Evolutionary conservation across 495 filamentous ascomycete genomes (phyloP).

Genomic region (Podospora didyma): DNA sequence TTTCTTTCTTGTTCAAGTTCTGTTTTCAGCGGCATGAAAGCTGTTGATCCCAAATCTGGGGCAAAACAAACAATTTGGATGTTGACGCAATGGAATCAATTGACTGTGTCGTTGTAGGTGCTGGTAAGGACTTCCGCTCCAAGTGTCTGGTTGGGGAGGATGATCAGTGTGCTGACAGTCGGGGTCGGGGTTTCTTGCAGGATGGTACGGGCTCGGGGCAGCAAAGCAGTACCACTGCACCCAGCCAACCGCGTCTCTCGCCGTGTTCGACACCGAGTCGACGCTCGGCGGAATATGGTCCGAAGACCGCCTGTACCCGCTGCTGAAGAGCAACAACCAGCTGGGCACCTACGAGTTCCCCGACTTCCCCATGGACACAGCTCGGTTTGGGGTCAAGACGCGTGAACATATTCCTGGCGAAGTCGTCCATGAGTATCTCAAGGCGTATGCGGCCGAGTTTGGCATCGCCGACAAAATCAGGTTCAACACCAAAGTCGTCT

Average conservation of each 20-base stretch:
- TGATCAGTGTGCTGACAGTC: not conserved
- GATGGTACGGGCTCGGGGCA: conserved; percentile 34
- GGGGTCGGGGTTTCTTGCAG: too few relatives aligned
- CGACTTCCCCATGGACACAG: conserved; percentile 63
- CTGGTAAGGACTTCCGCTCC: conserved; percentile 29
- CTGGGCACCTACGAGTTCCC: conserved; percentile 63
- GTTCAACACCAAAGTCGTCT: conserved; percentile 47
- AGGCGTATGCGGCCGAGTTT: conserved; percentile 54
- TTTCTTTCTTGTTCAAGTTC: too few relatives aligned
- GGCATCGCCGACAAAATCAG: conserved; percentile 50
- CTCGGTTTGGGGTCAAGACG: conserved; percentile 50
- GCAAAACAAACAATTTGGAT: too few relatives aligned
- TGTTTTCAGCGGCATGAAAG: too few relatives aligned
- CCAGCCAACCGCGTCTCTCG: conserved; percentile 30
- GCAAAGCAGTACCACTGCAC: conserved; percentile 26
- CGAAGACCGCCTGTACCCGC: conserved; percentile 56
- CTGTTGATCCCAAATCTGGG: too few relatives aligned
- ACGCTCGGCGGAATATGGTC: conserved; percentile 65
- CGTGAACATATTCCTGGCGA: conserved; percentile 64
- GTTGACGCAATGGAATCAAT: conserved; percentile 19
- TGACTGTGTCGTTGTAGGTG: conserved; percentile 37
- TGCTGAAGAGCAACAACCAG: conserved; percentile 53
- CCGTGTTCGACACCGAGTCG: conserved; percentile 32
- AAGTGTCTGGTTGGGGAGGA: too few relatives aligned
- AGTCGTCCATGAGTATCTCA: conserved; percentile 59